These are phyloP conservation scores for Stropharia rugosoannulata DNA, from an alignment of 768 basidiomycete genomes.

Conservation along the genomic window DNA sequence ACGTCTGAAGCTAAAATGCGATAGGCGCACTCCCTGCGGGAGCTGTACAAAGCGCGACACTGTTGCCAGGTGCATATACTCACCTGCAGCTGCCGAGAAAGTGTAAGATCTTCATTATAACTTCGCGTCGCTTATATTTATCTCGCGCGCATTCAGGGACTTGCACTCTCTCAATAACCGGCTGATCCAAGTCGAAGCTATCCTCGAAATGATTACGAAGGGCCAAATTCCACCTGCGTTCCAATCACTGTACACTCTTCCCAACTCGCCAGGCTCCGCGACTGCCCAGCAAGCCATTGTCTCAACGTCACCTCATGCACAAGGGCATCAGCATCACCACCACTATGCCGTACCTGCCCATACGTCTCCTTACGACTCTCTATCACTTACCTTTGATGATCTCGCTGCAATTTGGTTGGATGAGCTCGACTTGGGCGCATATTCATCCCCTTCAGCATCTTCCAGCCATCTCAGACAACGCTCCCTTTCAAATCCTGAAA, in stretches of 20 bases:
- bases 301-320: slow-evolving; percentile 2
- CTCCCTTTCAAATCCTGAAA: slow-evolving; percentile 4
- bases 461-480: not conserved
- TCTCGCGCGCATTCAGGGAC: slow-evolving; percentile 43
- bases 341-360: slow-evolving; percentile 32
- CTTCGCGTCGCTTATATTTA: not conserved
- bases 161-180: slow-evolving; percentile 83
- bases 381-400: slow-evolving; percentile 57
- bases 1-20: slow-evolving; percentile 84
- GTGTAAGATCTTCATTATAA: slow-evolving; percentile 41
- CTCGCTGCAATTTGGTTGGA: slow-evolving; percentile 60
- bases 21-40: slow-evolving; percentile 73
- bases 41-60: slow-evolving; percentile 82
- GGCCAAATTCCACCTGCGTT: slow-evolving; percentile 36
- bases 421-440: slow-evolving; percentile 27
- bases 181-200: slow-evolving; percentile 66
- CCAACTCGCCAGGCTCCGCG: slow-evolving; percentile 18
- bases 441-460: slow-evolving; percentile 1
- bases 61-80: slow-evolving; percentile 69
- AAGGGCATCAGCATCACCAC: slow-evolving; percentile 29
- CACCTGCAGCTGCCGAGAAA: slow-evolving; percentile 83
- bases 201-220: slow-evolving; percentile 48
- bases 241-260: slow-evolving; percentile 34
- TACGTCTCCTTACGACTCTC: slow-evolving; percentile 37
- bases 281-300: slow-evolving; percentile 23